Evolutionary conservation across 257 asterid genomes (phyloP), one percentile per base, ranked within the genome.

Genomic region (Forsythia suspensa): DNA sequence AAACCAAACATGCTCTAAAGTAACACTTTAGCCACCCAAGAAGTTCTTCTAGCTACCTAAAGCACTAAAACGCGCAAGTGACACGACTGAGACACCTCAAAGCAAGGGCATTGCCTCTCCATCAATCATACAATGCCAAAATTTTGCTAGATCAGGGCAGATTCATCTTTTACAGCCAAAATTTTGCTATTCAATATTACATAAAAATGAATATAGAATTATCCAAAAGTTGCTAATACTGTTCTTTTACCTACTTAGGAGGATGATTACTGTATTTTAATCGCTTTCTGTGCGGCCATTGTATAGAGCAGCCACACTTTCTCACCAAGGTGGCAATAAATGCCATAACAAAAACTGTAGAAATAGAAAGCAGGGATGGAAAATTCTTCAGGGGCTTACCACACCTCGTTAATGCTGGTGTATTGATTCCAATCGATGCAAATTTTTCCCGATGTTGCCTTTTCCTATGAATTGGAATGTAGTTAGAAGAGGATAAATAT

Each of bases 381-480:
- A 74, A 76, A 81, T 79, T 82, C 20, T 82, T 84, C 41, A 43
- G 77, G 63, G 84, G 81, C 75, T 67, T 83, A 70, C 70, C 70
- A 79, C 57, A 82, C 67, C 84, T 76, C 83, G 83, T 80, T n/a
- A 84, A 43, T 24, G 82, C 79, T 18, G 94, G 74, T 44, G 91
- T 74, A 69, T 77, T 86, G 3, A 76, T 48, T 81, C 92, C 75
- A 72, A 93, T 81, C 57, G 99, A 93, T 76, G 98, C 99, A 85
- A 95, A 95, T 87, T 86, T 85, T 85, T 86, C 88, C 29, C 94
- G 93, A 61, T 90, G 76, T 83, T 83, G 87, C 74, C 82, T 87
- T 80, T 86, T 85, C 91, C 99, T 93, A 55, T 69, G 80, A 84
- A 81, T 74, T 42, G 59, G 52, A 77, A 84, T 10, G 59, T 51